Percentiles rank a stretch among this genome's conserved stretches.
Evolutionary conservation across 768 basidiomycete genomes (phyloP).

Genomic region (Dendrothele bispora): DNA sequence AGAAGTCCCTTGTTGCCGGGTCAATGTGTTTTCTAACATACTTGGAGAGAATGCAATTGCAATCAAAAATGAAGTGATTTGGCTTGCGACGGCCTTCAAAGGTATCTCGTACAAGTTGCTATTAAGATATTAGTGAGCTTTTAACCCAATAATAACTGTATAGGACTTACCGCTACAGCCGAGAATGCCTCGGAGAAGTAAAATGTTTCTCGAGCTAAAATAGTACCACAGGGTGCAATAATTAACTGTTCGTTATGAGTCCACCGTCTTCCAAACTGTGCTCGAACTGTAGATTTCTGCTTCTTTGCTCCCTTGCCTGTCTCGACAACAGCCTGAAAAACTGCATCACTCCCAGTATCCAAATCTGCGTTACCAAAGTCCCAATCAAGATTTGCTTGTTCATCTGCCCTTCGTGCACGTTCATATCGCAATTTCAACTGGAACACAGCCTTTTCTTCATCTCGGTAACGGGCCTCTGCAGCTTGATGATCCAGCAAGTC

Average conservation of each 20-base stretch:
- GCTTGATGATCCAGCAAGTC: constrained; percentile 5
- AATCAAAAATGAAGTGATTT: constrained; percentile 28
- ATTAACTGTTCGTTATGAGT: constrained; percentile 29
- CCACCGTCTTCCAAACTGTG: too few relatives aligned
- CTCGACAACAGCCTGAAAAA: too few relatives aligned
- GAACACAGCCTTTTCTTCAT: constrained; percentile 10
- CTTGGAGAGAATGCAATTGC: constrained; percentile 21
- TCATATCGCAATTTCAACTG: constrained; percentile 11
- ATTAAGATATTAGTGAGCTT: background rate
- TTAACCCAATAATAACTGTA: constrained; percentile 9
- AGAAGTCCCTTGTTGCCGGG: too few relatives aligned
- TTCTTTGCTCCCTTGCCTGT: too few relatives aligned
- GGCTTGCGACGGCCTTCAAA: constrained; percentile 17
- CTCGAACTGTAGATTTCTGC: too few relatives aligned
- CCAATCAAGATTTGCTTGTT: too few relatives aligned
- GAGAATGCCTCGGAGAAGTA: constrained; percentile 20
- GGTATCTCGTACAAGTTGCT: constrained; percentile 17
- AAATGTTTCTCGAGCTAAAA: constrained; percentile 22
- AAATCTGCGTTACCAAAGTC: too few relatives aligned
- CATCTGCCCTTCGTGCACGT: too few relatives aligned
- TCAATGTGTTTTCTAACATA: too few relatives aligned
- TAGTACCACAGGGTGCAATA: constrained; percentile 29
- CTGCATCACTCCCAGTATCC: too few relatives aligned
- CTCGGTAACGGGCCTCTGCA: constrained; percentile 7
- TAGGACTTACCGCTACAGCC: constrained; percentile 19